Conservation (phyloP, 2,329 filamentous ascomycete species). For the Aureobasidium vineae region DNA sequence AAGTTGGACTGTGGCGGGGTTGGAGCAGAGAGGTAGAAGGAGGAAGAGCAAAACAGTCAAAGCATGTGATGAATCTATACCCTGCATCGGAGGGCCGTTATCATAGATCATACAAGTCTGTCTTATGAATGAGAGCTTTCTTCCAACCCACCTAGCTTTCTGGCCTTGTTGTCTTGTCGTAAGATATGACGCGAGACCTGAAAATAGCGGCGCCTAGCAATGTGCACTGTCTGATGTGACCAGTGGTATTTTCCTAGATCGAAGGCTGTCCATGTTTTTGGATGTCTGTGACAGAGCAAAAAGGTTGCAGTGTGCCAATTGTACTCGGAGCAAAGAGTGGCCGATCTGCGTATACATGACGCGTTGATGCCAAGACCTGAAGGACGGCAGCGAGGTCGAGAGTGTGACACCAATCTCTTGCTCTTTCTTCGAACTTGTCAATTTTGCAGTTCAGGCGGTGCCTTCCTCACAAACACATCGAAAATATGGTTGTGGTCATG, state of each 20-base stretch:
- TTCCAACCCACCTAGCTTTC: neutral
- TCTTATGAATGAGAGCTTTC: neutral
- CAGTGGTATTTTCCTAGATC: too few relatives aligned
- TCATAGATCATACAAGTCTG: neutral
- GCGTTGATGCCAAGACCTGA: slow-evolving; percentile 10
- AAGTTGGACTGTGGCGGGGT: neutral
- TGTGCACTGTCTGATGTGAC: too few relatives aligned
- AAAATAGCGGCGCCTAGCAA: too few relatives aligned
- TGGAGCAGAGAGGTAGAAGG: neutral
- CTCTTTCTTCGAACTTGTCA: neutral
- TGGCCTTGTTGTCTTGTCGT: neutral
- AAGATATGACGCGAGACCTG: too few relatives aligned
- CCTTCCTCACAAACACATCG: neutral
- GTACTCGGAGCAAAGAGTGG: neutral
- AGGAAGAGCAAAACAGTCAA: neutral
- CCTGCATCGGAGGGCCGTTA: neutral
- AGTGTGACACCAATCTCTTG: neutral
- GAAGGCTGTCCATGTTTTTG: neutral
- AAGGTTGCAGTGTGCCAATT: neutral
- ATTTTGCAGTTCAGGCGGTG: neutral
- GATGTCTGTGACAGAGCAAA: neutral
- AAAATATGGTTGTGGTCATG: neutral
- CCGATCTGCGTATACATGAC: slow-evolving; percentile 16
- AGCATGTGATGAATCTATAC: neutral
- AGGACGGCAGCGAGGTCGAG: neutral